Evolutionary conservation across 495 filamentous ascomycete species (phyloP).

Genomic region (Aspergillus coremiiformis): DNA sequence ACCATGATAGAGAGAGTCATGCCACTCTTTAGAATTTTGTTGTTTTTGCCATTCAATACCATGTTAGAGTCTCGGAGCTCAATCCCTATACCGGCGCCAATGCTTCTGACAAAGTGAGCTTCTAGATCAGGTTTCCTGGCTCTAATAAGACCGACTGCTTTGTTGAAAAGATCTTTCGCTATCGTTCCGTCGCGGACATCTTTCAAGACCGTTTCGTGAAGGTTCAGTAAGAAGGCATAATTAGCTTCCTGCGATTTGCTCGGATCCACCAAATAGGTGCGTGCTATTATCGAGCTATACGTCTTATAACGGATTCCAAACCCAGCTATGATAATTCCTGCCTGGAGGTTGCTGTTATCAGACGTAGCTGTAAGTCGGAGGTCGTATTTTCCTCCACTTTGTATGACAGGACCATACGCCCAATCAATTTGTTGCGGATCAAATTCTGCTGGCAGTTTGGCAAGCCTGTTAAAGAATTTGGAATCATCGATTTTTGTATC

Average conservation of each 20-base stretch:
- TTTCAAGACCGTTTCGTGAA: constrained; percentile 82
- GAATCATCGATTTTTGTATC: constrained; percentile 83
- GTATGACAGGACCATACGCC: constrained; percentile 82
- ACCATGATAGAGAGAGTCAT: constrained; percentile 91
- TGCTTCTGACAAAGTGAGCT: constrained; percentile 82
- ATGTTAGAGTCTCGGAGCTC: constrained; percentile 79
- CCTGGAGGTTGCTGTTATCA: constrained; percentile 78
- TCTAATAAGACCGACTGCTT: constrained; percentile 68
- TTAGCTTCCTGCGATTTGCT: constrained; percentile 90
- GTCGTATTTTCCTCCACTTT: constrained; percentile 94
- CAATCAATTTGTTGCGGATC: constrained; percentile 91
- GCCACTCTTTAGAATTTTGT: constrained; percentile 75
- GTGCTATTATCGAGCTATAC: constrained; percentile 81
- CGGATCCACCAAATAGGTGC: constrained; percentile 94
- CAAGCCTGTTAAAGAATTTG: constrained; percentile 82
- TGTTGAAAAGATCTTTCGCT: constrained; percentile 86
- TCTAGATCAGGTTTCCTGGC: constrained; percentile 90
- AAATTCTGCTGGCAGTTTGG: constrained; percentile 77
- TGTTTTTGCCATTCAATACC: constrained; percentile 77
- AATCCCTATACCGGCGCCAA: constrained; percentile 86
- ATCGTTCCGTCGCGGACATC: constrained; percentile 81
- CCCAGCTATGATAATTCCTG: constrained; percentile 84
- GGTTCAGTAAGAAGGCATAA: constrained; percentile 81
- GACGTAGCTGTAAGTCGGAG: constrained; percentile 66
- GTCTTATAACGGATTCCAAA: constrained; percentile 92